Evolutionary conservation across 805 yeast species (phyloP), one percentile per base, ranked within the genome.

Genomic region (Monosporozyma yasuniensis): DNA sequence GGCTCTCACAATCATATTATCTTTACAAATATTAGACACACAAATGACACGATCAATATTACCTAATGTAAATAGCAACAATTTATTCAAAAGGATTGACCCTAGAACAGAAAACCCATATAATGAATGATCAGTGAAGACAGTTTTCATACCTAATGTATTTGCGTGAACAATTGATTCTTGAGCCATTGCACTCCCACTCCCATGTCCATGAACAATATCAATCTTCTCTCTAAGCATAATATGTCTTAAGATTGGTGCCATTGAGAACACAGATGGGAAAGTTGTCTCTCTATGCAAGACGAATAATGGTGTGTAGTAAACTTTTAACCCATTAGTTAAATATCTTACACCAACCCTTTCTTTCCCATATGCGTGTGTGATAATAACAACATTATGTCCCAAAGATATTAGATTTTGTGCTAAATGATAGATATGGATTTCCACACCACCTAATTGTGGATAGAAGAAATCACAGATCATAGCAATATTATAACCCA

Each of bases 391-490:
- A 10, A 91, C 97, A 3, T 86, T 79, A 61, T 90, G 96, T 8
- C 96, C 97, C 38, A 82, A 67, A 19, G 78, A 79, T 9, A 87
- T 83, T 49, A 90, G 76, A 60, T 83, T 80, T 65, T 88, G 95
- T 0, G 98, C 83, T 22, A 93, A 68, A 65, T 93, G 98, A 65
- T 87, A 88, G 16, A 91, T 86, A 64, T 93, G 99, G 54, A 91
- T 81, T 65, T 93, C 99, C 1, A 93, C 95, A 9, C 99, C 99
- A 3, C 99, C 99, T 0, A 97, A 84, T 64, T 93, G 99, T 10
- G 99, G 99, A 68, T 86, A 93, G 78, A 93, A 93, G 73, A 89
- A 93, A 68, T 93, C 99, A 42, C 95, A 86, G 3, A 90, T 87
- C 96, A 93, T 90, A 12, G 42, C 42, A 39, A 39, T 39, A 8